These are phyloP conservation scores for Solanum aculeatissimum DNA, from an alignment of 305 asterid species.

Conservation along the genomic window DNA sequence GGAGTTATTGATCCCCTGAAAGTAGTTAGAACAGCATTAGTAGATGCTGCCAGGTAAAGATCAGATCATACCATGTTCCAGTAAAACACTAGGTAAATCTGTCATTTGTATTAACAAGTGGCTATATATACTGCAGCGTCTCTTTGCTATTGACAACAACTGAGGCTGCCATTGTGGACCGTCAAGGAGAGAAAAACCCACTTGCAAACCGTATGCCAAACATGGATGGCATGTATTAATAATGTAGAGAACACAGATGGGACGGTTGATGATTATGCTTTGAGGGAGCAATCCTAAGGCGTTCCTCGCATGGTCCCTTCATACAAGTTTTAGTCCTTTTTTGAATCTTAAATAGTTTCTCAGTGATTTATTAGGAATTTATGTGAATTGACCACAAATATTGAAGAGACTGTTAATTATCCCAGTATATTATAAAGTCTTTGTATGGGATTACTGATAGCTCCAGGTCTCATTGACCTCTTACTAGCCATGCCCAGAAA, in stretches of 20 bases:
- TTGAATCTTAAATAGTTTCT: not conserved
- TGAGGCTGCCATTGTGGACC: constrained; percentile 55
- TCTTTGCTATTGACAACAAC: constrained; percentile 69
- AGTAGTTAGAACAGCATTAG: constrained; percentile 70
- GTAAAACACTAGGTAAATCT: not conserved
- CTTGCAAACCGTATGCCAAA: constrained; percentile 47
- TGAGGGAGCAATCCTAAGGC: not conserved
- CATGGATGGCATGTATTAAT: constrained; percentile 43
- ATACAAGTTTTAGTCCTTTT: not conserved
- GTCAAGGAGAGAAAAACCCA: constrained; percentile 47
- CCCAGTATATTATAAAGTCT: not conserved
- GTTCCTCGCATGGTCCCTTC: not conserved
- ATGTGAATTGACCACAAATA: not conserved
- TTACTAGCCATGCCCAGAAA: not conserved
- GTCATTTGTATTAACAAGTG: not conserved
- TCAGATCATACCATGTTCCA: not conserved
- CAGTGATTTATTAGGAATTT: not conserved
- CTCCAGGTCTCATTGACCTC: not conserved
- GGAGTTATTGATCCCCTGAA: constrained; percentile 81
- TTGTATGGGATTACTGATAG: not conserved
- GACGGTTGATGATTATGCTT: not conserved
- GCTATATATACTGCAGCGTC: constrained; percentile 26
- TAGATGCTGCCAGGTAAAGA: constrained; percentile 71
- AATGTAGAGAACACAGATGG: not conserved
- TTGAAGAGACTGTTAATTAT: not conserved